A percentile compares a stretch with the other conserved stretches of the same genome.
These are phyloP conservation scores for Monosporascus ibericus DNA, from an alignment of 2,329 filamentous ascomycete species.

Conservation along the genomic window DNA sequence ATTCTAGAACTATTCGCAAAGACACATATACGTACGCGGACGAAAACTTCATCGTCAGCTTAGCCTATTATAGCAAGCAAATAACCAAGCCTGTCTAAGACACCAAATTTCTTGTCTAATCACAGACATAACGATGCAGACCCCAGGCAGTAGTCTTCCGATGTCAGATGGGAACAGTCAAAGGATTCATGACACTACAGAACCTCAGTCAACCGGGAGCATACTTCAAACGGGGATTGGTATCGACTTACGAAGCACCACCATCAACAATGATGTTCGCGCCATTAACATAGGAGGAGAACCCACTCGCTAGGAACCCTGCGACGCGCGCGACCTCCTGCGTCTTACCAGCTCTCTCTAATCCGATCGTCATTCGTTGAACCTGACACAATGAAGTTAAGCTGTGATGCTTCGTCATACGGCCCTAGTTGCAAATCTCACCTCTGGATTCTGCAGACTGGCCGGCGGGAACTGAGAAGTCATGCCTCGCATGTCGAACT, in stretches of 20 bases:
- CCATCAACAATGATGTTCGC: constrained; percentile 58
- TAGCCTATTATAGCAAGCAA: no score
- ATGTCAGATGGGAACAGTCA: constrained; percentile 31
- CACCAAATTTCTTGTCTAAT: no score
- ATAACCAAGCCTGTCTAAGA: no score
- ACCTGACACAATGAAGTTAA: constrained; percentile 16
- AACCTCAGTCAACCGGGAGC: constrained; percentile 8
- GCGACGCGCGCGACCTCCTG: constrained; percentile 55
- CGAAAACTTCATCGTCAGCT: no score
- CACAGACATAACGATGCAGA: no score
- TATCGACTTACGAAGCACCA: constrained; percentile 36
- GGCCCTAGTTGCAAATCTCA: constrained; percentile 10
- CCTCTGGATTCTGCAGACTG: constrained; percentile 43
- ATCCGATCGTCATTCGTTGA: constrained; percentile 45
- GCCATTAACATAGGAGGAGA: constrained; percentile 57
- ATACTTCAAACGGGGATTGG: background rate
- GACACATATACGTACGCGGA: no score
- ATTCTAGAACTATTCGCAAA: no score
- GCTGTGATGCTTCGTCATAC: background rate
- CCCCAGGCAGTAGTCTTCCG: no score
- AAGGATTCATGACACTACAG: constrained; percentile 32
- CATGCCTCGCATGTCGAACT: constrained; percentile 44
- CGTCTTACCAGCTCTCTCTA: constrained; percentile 51
- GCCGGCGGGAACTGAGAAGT: constrained; percentile 49
- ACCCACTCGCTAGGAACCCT: constrained; percentile 57